Evolutionary conservation across 169 alveolate genomes (phyloP).

Genomic region (Amoebophrya sp.): DNA sequence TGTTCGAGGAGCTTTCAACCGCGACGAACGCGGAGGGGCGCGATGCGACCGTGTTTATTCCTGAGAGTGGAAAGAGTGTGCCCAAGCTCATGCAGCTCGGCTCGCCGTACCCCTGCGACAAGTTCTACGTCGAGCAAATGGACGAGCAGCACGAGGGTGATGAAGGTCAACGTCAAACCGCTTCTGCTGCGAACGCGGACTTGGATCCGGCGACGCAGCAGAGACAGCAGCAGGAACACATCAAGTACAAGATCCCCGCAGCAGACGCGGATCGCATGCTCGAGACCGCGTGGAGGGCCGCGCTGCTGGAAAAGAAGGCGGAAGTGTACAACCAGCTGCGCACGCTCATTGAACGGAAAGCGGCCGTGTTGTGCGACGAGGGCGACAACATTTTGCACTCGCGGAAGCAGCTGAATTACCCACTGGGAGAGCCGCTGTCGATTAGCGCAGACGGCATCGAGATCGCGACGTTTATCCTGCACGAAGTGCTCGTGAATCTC

Average conservation of each 20-base stretch:
- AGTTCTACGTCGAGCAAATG: too few relatives aligned
- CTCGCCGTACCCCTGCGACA: not conserved
- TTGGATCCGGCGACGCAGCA: too few relatives aligned
- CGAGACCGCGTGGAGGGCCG: not conserved
- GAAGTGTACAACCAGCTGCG: not conserved
- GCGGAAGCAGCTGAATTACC: not conserved
- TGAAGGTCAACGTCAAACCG: too few relatives aligned
- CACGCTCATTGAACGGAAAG: not conserved
- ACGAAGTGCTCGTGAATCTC: not conserved
- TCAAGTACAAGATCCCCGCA: too few relatives aligned
- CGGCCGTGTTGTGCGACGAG: not conserved
- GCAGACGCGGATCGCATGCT: not conserved
- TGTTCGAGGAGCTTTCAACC: not conserved
- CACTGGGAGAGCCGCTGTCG: not conserved
- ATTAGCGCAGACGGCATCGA: not conserved
- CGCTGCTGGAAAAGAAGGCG: not conserved
- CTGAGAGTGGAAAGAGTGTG: not conserved
- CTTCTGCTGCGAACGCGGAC: too few relatives aligned
- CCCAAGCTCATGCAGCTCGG: not conserved
- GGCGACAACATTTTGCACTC: not conserved
- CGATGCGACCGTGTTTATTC: not conserved
- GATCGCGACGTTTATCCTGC: not conserved
- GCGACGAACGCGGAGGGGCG: not conserved
- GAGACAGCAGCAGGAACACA: too few relatives aligned
- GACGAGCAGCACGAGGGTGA: too few relatives aligned